Conservation (phyloP, 345 rosid species). For the Arabis alpina region DNA sequence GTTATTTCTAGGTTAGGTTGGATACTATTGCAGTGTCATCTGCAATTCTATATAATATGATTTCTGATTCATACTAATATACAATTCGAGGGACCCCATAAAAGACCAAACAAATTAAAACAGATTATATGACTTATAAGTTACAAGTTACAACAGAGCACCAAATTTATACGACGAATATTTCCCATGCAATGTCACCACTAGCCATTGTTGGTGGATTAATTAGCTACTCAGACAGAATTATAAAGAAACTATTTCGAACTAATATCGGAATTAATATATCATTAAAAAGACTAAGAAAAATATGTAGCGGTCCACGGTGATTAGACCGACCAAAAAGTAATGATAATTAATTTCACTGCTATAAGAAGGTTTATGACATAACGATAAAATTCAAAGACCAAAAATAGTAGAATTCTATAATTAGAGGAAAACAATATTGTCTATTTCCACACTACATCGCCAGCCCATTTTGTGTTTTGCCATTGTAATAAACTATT, state of each 20-base stretch:
- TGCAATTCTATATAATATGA: too few species aligned
- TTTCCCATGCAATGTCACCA: slow-evolving; percentile 28
- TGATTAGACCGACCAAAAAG: slow-evolving; percentile 33
- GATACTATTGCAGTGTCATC: background rate
- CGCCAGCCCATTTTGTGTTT: too few species aligned
- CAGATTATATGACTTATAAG: background rate
- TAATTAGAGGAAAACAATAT: background rate
- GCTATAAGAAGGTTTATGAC: slow-evolving; percentile 10
- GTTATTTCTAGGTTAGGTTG: slow-evolving; percentile 28
- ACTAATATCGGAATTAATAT: background rate
- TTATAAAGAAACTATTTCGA: background rate
- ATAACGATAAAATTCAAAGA: slow-evolving; percentile 15
- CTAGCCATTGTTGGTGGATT: slow-evolving; percentile 20
- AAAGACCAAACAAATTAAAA: background rate
- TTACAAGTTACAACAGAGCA: slow-evolving; percentile 26
- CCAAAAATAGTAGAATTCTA: slow-evolving; percentile 3
- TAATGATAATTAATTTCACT: background rate
- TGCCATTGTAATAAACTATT: too few species aligned
- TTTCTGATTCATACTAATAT: too few species aligned
- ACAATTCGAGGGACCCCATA: slow-evolving; percentile 20
- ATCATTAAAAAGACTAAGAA: too few species aligned
- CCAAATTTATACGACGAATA: slow-evolving; percentile 27
- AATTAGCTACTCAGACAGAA: background rate
- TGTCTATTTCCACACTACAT: slow-evolving; percentile 3
- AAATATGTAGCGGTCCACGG: background rate